Base-by-base conservation (phyloP, 2,329 filamentous ascomycete species). In the Leptographium radiaticola region DNA sequence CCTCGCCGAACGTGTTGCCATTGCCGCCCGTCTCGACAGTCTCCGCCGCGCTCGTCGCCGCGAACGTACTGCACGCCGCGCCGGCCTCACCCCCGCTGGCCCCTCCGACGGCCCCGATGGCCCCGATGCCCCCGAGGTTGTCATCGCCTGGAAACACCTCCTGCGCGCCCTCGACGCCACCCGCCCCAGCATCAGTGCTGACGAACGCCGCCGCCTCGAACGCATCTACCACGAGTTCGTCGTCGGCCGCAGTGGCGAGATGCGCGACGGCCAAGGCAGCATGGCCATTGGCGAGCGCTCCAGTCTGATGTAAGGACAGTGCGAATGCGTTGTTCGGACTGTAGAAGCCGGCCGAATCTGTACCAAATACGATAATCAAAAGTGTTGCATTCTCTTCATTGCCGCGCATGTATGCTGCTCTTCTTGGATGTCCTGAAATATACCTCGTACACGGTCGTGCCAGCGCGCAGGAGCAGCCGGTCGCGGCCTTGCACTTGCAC, bases 211-310 rank as follows among this genome's bases (percentile, higher is more conserved):
- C 57, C 74, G 91, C 56, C 68, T 98, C 59, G 76, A 80, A 62
- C 80, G 79, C 43, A 96, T 98, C 57, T 98, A 98, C 66, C 75
- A 77, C 16, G 93, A 98, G 70, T 98, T 98, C 73, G 84, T 96
- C 0, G 87, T 88, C 5, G 90, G 89, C 0, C 77, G 93, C 61
- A 95, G 90, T 67, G 93, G 93, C 9, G 90, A 97, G 72, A 89
- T 98, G 88, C 88, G 84, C 56, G 91, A 86, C 68, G 93, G 93
- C 2, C 88, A 97, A 69, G 89, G 87, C 0, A 87, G 86, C 54
- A 94, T 84, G 67, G 93, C 97, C 69, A 82, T 98, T 70, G 93
- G 93, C 9, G 93, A 90, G 15, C 76, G 93, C 65, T 91, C 86
- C 62, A 97, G 89, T 70, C 74, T 98, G 69, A 97, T 97, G 40